A percentile compares a stretch with the other conserved stretches of the same genome.
Evolutionary conservation across 306 rosid genomes (phyloP).

Genomic region (Alnus glutinosa): DNA sequence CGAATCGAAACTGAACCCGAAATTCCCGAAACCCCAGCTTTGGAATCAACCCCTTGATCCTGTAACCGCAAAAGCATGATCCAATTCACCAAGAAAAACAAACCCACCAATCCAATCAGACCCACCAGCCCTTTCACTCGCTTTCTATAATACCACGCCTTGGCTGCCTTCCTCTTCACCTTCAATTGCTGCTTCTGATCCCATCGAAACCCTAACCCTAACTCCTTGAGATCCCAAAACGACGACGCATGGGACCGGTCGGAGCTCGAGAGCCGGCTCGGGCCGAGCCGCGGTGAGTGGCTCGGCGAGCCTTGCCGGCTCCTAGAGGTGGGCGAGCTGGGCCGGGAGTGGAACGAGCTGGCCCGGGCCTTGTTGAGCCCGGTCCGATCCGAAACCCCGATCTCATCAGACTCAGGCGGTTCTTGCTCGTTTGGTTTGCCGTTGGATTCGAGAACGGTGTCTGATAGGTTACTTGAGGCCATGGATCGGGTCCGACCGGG

Average conservation of each 20-base stretch:
- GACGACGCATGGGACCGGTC: constrained; percentile 41
- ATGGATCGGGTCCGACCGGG: constrained; percentile 41
- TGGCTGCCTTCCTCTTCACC: constrained; percentile 37
- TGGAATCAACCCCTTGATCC: constrained; percentile 30
- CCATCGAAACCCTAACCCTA: constrained; percentile 26
- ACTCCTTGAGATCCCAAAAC: constrained; percentile 15
- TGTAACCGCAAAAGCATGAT: constrained; percentile 67
- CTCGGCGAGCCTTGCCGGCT: constrained; percentile 58
- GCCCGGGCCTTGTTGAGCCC: constrained; percentile 35
- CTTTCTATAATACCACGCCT: constrained; percentile 58
- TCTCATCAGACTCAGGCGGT: constrained; percentile 2
- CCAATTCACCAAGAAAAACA: constrained; percentile 67
- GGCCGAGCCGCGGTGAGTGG: constrained; percentile 53
- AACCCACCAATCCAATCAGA: constrained; percentile 50
- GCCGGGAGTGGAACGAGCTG: constrained; percentile 37
- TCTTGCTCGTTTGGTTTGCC: background rate
- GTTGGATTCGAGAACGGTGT: constrained; percentile 14
- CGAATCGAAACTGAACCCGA: constrained; percentile 43
- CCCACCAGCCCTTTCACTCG: constrained; percentile 54
- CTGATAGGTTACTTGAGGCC: constrained; percentile 29
- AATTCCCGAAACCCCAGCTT: constrained; percentile 27
- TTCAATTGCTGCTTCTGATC: constrained; percentile 22
- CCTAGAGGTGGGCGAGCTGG: constrained; percentile 45
- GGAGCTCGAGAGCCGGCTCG: constrained; percentile 56
- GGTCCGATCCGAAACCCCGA: constrained; percentile 32